Conservation (phyloP, 768 basidiomycete genomes). For the Hygrocybe coccinea region DNA sequence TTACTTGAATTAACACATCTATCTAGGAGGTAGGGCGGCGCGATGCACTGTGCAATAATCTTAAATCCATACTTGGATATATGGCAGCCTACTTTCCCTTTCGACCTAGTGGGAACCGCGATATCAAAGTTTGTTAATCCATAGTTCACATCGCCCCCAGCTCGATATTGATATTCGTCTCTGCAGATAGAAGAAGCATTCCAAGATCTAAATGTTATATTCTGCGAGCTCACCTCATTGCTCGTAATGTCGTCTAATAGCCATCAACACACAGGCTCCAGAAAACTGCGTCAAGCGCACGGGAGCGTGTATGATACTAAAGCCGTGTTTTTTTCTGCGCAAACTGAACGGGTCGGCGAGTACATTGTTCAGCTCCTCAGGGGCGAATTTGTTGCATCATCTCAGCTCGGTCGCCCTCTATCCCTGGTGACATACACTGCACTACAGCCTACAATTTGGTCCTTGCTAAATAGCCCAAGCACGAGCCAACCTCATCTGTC, state of each 20-base stretch:
- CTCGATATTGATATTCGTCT: slow-evolving; percentile 8
- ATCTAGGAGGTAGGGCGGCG: not conserved
- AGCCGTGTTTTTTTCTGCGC: slow-evolving; percentile 24
- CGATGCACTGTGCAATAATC: slow-evolving; percentile 38
- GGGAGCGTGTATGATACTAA: slow-evolving; percentile 1
- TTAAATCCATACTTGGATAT: slow-evolving; percentile 59
- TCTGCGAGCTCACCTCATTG: slow-evolving; percentile 71
- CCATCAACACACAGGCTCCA: slow-evolving; percentile 17
- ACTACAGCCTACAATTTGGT: slow-evolving; percentile 77
- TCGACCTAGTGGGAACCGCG: slow-evolving; percentile 39
- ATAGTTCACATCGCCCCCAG: not conserved
- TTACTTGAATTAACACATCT: not conserved
- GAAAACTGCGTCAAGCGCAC: slow-evolving; percentile 19
- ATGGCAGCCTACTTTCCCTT: slow-evolving; percentile 88
- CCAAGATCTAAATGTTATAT: slow-evolving; percentile 69
- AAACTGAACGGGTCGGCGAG: slow-evolving; percentile 49
- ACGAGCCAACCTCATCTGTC: slow-evolving; percentile 20
- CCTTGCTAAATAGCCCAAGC: slow-evolving; percentile 49
- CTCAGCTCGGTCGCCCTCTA: slow-evolving; percentile 48
- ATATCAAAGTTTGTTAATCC: slow-evolving; percentile 49
- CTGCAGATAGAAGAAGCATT: slow-evolving; percentile 58
- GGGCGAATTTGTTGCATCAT: slow-evolving; percentile 38
- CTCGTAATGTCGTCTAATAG: slow-evolving; percentile 40
- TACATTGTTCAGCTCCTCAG: slow-evolving; percentile 58
- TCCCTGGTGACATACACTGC: slow-evolving; percentile 54